A percentile compares a stretch with the other conserved stretches of the same genome.
These are phyloP conservation scores for Smittium mucronatum DNA, from an alignment of 371 early-diverging fungal species.

Conservation along the genomic window DNA sequence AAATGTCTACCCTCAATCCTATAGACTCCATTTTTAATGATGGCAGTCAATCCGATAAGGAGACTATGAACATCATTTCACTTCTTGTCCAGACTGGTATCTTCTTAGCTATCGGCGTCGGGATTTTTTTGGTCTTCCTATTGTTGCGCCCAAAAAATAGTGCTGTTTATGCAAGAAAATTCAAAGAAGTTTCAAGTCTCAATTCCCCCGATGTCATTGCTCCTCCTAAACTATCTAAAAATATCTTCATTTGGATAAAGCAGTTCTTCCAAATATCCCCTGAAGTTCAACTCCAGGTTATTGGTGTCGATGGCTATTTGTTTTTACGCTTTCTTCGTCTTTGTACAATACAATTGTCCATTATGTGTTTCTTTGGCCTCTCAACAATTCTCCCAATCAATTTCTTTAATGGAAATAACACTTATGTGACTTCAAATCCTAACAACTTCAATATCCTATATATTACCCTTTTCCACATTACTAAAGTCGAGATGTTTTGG, in stretches of 20 bases:
- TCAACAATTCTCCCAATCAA: conserved; percentile 49
- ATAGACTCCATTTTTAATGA: conserved; percentile 30
- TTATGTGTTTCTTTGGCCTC: conserved; percentile 44
- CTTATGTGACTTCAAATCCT: conserved; percentile 17
- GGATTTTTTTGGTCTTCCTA: conserved; percentile 26
- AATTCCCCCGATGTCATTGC: no score
- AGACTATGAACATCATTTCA: conserved; percentile 27
- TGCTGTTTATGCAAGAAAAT: conserved; percentile 26
- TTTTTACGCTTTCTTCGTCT: conserved; percentile 60
- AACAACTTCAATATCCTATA: conserved; percentile 31
- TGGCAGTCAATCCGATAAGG: conserved; percentile 19
- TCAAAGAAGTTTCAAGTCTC: conserved; percentile 17
- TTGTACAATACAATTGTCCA: conserved; percentile 42
- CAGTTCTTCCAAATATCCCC: conserved; percentile 48
- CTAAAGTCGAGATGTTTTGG: conserved; percentile 39
- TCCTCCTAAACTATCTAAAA: conserved; percentile 41
- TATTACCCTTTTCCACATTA: conserved; percentile 39
- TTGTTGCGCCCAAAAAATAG: conserved; percentile 30
- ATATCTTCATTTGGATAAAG: conserved; percentile 50
- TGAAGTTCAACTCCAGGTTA: conserved; percentile 41
- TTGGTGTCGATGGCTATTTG: conserved; percentile 64
- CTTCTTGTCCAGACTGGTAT: conserved; percentile 32
- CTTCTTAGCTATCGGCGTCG: conserved; percentile 25
- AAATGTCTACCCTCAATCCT: conserved; percentile 15
- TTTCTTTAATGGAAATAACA: conserved; percentile 38